These are phyloP conservation scores for Phytophthora vignae DNA, from an alignment of 352 stramenopile genomes.

Conservation along the genomic window DNA sequence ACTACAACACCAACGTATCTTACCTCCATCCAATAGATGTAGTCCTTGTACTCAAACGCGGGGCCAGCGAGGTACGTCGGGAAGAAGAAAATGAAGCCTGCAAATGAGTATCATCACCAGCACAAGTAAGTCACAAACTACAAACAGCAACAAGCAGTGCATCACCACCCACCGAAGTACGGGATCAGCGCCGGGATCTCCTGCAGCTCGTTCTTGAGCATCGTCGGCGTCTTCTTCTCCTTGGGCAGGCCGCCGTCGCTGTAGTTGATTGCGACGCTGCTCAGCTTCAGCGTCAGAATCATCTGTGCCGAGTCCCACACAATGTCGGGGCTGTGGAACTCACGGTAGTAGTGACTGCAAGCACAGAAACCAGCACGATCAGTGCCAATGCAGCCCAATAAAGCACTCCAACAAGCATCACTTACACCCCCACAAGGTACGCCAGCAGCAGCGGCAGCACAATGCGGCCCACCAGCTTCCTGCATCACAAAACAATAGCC, in stretches of 20 bases:
- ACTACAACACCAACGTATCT: background rate
- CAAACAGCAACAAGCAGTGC: background rate
- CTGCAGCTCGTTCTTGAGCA: slow-evolving; percentile 78
- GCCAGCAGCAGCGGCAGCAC: slow-evolving; percentile 65
- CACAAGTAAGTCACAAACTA: background rate
- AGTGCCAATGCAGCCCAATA: slow-evolving; percentile 2
- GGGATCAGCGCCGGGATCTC: slow-evolving; percentile 69
- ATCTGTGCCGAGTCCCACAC: slow-evolving; percentile 90
- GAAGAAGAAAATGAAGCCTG: slow-evolving; percentile 90
- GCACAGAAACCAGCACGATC: too few relatives aligned
- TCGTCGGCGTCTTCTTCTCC: slow-evolving; percentile 78
- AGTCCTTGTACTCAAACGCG: slow-evolving; percentile 89
- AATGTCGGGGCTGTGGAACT: slow-evolving; percentile 82
- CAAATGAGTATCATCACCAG: background rate
- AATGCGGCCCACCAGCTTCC: slow-evolving; percentile 70
- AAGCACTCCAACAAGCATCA: background rate
- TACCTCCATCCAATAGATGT: slow-evolving; percentile 83
- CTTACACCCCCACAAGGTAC: slow-evolving; percentile 77
- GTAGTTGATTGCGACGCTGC: slow-evolving; percentile 84
- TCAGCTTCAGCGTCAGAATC: slow-evolving; percentile 88
- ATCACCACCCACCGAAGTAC: slow-evolving; percentile 66
- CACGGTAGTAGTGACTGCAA: slow-evolving; percentile 80
- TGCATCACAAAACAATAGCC: slow-evolving; percentile 20
- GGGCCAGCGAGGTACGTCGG: slow-evolving; percentile 87
- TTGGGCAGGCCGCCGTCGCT: slow-evolving; percentile 73